These are phyloP conservation scores for Podila verticillata DNA, from an alignment of 192 early-diverging fungal genomes.

Conservation along the genomic window DNA sequence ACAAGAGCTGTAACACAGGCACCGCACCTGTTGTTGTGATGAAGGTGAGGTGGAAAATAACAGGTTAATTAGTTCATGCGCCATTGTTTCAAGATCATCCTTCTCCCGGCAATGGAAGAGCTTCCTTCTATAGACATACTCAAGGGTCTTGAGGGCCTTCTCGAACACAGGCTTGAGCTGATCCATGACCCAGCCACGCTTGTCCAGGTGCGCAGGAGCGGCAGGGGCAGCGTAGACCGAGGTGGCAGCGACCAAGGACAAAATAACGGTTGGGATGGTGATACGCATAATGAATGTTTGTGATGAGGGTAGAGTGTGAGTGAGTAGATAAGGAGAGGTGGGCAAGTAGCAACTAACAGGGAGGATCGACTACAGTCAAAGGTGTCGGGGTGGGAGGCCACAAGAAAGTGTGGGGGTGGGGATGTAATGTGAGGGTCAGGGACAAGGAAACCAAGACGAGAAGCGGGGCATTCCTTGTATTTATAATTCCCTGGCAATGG, in stretches of 20 bases:
- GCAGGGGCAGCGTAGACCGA: constrained; percentile 38
- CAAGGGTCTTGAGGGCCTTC: constrained; percentile 35
- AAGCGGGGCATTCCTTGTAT: constrained; percentile 7
- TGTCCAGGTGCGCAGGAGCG: constrained; percentile 20
- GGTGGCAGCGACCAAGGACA: constrained; percentile 30
- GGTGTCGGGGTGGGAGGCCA: neutral
- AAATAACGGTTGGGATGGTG: constrained; percentile 24
- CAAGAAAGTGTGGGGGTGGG: neutral
- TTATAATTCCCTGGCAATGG: neutral
- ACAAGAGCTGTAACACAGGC: constrained; percentile 55
- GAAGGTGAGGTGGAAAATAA: neutral
- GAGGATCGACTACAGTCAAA: neutral
- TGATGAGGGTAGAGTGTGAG: neutral
- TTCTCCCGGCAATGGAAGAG: no score
- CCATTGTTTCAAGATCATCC: no score
- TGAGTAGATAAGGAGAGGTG: neutral
- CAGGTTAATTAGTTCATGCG: neutral
- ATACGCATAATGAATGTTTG: constrained; percentile 23
- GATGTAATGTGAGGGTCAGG: constrained; percentile 17
- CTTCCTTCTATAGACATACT: neutral
- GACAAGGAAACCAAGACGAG: constrained; percentile 16
- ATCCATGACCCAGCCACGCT: constrained; percentile 35
- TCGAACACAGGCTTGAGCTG: constrained; percentile 28
- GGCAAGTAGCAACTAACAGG: neutral
- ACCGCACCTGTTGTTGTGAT: constrained; percentile 36